Base-by-base conservation (phyloP, 1,284 basidiomycete genomes). In the Cryptococcus sp. region DNA sequence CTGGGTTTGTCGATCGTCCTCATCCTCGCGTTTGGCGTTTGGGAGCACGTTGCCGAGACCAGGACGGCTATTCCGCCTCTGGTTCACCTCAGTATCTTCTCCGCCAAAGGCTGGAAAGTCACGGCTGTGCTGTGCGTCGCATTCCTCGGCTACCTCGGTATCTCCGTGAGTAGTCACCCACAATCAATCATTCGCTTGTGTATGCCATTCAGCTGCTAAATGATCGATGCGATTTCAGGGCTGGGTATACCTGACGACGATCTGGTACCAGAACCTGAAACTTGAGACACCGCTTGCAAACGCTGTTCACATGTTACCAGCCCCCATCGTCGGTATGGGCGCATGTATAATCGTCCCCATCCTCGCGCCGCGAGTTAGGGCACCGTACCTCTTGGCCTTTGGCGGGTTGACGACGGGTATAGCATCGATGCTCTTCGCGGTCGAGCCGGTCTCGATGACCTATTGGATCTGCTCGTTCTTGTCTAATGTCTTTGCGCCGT, bases 381-480 rank as follows among this genome's bases (percentile, higher is more conserved):
- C 71, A 0, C 64, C 70, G 1, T 63, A 57, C 27, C 55, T 73
- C 20, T 54, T 71, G 44, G 61, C 66, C 27, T 45, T 66, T 19
- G 74, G 72, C 17, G 63, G 59, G 5, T 58, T 67, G 41, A 63
- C 44, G 25, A 61, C 58, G 16, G 65, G 62, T 50, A 53, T 27
- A 5, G 67, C 72, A 8, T 60, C 61, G 50, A 49, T 68, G 35
- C 56, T 77, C 15, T 75, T 69, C 51, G 72, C 70, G 2, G 62
- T 72, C n/a, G 57, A 60, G 27, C 67, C 68, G 1, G 35, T 51
- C 0, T 60, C 53, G 22, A 54, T 62, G 10, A 65, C 53, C 5
- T 77, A 75, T 59, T 77, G 75, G 75, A 62, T 63, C 5, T 64
- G 58, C 40, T 66, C 65, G 44, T 73, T 75, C 53, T 48, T 74